A percentile compares a stretch with the other conserved stretches of the same genome.
These are phyloP conservation scores for Pachyrhizus erosus DNA, from an alignment of 306 rosid species.

Conservation along the genomic window DNA sequence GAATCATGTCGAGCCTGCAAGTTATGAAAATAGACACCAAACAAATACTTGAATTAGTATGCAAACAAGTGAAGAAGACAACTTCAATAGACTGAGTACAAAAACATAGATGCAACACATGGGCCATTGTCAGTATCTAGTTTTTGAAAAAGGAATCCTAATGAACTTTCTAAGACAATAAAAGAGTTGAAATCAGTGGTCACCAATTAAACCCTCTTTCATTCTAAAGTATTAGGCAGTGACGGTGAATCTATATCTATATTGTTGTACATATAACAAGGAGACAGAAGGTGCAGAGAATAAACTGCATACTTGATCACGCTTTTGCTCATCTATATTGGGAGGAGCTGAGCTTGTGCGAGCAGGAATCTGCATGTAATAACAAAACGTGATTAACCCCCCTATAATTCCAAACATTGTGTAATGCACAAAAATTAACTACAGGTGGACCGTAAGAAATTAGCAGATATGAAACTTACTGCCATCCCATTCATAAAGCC, in stretches of 20 bases:
- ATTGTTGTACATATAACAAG: conserved; percentile 16
- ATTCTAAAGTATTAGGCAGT: background rate
- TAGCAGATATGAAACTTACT: conserved; percentile 50
- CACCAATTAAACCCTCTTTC: conserved; percentile 3
- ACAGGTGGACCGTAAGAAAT: conserved; percentile 24
- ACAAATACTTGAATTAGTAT: conserved; percentile 19
- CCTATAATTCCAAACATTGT: conserved; percentile 4
- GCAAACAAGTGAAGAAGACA: background rate
- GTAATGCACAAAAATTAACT: background rate
- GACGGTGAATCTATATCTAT: conserved; percentile 35
- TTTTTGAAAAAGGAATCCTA: background rate
- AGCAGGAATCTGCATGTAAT: conserved; percentile 77
- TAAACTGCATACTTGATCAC: conserved; percentile 69
- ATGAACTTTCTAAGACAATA: background rate
- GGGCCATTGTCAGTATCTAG: background rate
- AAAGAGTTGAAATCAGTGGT: background rate
- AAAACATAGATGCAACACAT: background rate
- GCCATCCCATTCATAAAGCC: conserved; percentile 77
- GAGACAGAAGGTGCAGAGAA: background rate
- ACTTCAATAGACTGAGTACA: conserved; percentile 1
- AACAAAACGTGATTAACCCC: conserved; percentile 33
- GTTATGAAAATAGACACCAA: conserved; percentile 14
- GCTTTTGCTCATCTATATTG: conserved; percentile 94
- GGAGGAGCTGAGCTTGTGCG: conserved; percentile 98
- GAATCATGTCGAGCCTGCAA: conserved; percentile 75